These are phyloP conservation scores for Aegilops umbellulata DNA, from an alignment of 176 grass and related monocot species.

Conservation along the genomic window DNA sequence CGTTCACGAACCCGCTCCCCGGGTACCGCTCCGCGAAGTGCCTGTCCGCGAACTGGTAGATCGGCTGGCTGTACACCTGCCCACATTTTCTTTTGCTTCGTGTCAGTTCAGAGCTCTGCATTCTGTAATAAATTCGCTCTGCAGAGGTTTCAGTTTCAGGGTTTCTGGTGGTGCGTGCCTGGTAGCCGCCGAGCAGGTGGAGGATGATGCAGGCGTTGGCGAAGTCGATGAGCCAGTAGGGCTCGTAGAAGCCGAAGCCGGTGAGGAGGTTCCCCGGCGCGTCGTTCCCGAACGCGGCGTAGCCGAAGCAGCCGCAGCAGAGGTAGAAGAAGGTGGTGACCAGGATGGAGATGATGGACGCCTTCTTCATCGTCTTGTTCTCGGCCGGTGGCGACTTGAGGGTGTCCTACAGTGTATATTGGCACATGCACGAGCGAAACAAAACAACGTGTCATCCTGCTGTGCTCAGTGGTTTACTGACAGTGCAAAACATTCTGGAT, in stretches of 20 bases:
- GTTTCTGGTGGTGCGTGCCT: conserved; percentile 25
- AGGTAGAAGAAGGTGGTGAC: conserved; percentile 89
- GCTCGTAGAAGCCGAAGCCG: conserved; percentile 71
- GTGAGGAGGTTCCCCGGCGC: conserved; percentile 80
- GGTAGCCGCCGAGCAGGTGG: conserved; percentile 71
- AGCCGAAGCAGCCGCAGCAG: conserved; percentile 87
- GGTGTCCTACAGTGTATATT: conserved; percentile 42
- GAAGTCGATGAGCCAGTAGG: conserved; percentile 79
- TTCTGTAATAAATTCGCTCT: not conserved
- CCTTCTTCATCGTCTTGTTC: conserved; percentile 87
- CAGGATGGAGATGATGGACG: conserved; percentile 54
- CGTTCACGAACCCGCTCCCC: conserved; percentile 57
- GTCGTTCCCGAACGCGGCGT: conserved; percentile 69
- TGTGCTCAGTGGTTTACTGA: too few species aligned
- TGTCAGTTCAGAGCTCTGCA: not conserved
- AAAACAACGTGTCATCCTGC: not conserved
- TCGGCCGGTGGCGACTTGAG: conserved; percentile 66
- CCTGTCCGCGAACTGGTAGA: conserved; percentile 60
- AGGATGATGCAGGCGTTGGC: conserved; percentile 77
- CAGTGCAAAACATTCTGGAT: too few species aligned
- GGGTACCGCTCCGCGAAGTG: conserved; percentile 47
- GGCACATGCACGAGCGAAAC: not conserved
- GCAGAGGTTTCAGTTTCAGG: not conserved
- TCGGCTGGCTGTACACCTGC: conserved; percentile 75
- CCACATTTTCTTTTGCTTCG: not conserved